A percentile compares a stretch with the other conserved stretches of the same genome.
Evolutionary conservation across 2,329 filamentous ascomycete genomes (phyloP).

Genomic region (Kalmusia sp.): DNA sequence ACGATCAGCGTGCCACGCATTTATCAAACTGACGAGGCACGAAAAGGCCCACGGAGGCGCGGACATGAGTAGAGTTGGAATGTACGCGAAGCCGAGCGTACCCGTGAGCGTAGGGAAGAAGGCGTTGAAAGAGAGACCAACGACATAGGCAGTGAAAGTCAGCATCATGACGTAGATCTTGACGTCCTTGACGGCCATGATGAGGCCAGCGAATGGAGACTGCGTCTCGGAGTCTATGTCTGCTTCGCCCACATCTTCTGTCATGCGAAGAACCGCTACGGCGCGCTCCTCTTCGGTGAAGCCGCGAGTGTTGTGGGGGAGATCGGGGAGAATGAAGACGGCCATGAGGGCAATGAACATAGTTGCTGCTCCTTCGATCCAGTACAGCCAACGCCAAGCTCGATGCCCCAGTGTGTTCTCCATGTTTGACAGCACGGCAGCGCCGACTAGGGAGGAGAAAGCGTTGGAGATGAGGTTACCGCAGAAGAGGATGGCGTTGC

Average conservation of each 20-base stretch:
- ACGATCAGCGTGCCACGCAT: conserved; percentile 60
- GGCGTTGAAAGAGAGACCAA: conserved; percentile 53
- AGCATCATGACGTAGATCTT: conserved; percentile 72
- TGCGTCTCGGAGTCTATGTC: conserved; percentile 51
- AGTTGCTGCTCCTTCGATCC: conserved; percentile 48
- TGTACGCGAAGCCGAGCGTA: conserved; percentile 48
- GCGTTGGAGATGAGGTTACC: conserved; percentile 53
- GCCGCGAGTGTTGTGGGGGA: conserved; percentile 52
- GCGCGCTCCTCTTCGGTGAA: conserved; percentile 57
- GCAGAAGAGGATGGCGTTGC: conserved; percentile 51
- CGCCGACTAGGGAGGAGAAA: conserved; percentile 54
- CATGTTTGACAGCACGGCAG: conserved; percentile 49
- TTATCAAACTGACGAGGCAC: conserved; percentile 55
- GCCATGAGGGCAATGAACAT: conserved; percentile 42
- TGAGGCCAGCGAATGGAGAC: conserved; percentile 60
- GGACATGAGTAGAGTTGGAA: conserved; percentile 46
- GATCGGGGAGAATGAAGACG: conserved; percentile 41
- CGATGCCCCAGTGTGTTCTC: conserved; percentile 41
- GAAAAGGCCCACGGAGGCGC: conserved; percentile 60
- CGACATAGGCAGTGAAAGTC: conserved; percentile 66
- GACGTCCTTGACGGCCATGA: conserved; percentile 65
- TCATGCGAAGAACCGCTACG: conserved; percentile 45
- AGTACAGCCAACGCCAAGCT: conserved; percentile 51
- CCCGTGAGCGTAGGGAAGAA: conserved; percentile 48
- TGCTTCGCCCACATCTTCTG: conserved; percentile 60